Evolutionary conservation across 139 green algal genomes (phyloP).

Genomic region (Chlamydomonas asymmetrica): DNA sequence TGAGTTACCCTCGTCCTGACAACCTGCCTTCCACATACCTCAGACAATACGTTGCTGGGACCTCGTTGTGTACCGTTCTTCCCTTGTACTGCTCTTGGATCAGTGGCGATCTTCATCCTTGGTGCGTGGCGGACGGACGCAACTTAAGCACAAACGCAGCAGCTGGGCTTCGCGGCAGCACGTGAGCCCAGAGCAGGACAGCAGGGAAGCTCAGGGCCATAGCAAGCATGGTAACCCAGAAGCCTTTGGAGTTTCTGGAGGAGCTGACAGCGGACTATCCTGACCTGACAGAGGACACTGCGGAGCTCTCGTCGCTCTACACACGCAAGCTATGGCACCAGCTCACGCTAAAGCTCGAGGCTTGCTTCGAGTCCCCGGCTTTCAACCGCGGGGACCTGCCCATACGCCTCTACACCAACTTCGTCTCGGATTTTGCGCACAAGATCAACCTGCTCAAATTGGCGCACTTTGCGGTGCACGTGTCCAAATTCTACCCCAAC

Average conservation of each 20-base stretch:
- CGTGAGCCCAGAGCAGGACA: too few species aligned
- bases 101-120: too few species aligned
- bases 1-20: too few species aligned
- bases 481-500: conserved; percentile 56
- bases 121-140: too few species aligned
- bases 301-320: conserved; percentile 76
- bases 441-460: conserved; percentile 95
- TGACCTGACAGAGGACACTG: conserved; percentile 51
- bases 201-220: too few species aligned
- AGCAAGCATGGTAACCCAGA: too few species aligned
- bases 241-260: conserved; percentile 58
- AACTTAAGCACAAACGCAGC: too few species aligned
- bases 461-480: conserved; percentile 80
- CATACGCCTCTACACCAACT: conserved; percentile 84
- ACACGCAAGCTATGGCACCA: conserved; percentile 97
- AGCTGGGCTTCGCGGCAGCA: too few species aligned
- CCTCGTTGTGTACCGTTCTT: too few species aligned
- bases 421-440: conserved; percentile 88
- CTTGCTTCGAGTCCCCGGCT: conserved; percentile 41
- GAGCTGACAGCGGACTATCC: conserved; percentile 52
- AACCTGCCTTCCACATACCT: too few species aligned
- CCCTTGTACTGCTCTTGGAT: too few species aligned
- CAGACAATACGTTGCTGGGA: too few species aligned
- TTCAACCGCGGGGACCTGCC: conserved; percentile 63
- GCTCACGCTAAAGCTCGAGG: conserved; percentile 89